phyloP scores from a whole-genome alignment of 2,329 filamentous ascomycete genomes.

The Achaetomium macrosporum region DNA sequence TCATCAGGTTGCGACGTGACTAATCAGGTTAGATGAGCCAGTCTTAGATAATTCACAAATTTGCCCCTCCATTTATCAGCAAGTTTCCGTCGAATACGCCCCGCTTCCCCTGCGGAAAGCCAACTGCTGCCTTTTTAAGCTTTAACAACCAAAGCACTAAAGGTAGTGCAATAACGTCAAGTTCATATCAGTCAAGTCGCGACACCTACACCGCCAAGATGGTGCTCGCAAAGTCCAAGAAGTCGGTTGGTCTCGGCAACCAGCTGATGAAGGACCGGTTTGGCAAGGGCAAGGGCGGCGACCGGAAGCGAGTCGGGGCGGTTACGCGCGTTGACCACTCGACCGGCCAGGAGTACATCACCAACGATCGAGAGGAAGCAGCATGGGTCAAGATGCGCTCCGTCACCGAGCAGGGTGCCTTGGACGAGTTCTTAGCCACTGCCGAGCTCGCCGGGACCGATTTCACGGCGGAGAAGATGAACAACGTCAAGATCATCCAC shows the following conservation, averaged over 20 bases:
- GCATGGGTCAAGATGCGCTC: constrained; percentile 99
- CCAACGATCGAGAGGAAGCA: constrained; percentile 84
- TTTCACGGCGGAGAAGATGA: constrained; percentile 98
- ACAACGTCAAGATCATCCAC: constrained; percentile 98
- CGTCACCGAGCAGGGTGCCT: constrained; percentile 90
- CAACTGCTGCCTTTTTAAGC: not conserved
- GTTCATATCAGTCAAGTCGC: not conserved
- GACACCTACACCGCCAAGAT: constrained; percentile 35
- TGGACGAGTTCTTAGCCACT: constrained; percentile 94
- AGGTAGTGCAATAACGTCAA: constrained; percentile 2
- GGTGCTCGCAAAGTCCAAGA: constrained; percentile 82
- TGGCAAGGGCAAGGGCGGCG: constrained; percentile 80
- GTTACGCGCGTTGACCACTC: constrained; percentile 66
- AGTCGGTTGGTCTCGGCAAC: constrained; percentile 90
- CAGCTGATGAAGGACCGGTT: constrained; percentile 98
- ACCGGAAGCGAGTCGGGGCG: constrained; percentile 63
- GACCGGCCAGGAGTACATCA: constrained; percentile 86
- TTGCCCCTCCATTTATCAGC: constrained; percentile 43
- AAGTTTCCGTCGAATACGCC: constrained; percentile 12
- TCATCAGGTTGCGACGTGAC: no score
- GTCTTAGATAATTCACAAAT: no score
- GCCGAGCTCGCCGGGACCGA: constrained; percentile 97
- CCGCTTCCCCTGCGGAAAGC: constrained; percentile 12
- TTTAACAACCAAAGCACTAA: constrained; percentile 4
- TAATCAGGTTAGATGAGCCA: no score